Evolutionary conservation across 2,329 filamentous ascomycete species (phyloP).

Genomic region (Tolypocladium amazonense): DNA sequence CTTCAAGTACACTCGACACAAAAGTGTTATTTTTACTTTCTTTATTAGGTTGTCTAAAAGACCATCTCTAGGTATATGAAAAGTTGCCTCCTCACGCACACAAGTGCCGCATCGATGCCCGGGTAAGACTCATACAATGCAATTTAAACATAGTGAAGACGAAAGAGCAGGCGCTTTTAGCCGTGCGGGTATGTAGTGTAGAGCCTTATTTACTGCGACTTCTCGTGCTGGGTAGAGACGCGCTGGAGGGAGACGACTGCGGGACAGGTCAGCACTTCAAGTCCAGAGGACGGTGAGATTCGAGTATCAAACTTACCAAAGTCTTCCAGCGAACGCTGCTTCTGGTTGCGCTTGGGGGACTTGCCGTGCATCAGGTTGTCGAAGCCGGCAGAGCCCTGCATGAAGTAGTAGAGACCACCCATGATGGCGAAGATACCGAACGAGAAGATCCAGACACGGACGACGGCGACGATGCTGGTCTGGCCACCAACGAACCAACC

Average conservation of each 20-base stretch:
- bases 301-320: conserved; percentile 55
- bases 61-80: conserved; percentile 26
- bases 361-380: conserved; percentile 93
- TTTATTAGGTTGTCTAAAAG: conserved; percentile 32
- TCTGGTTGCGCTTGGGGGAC: conserved; percentile 68
- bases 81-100: conserved; percentile 22
- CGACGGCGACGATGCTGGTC: conserved; percentile 72
- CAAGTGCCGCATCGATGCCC: conserved; percentile 7
- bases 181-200: conserved; percentile 27
- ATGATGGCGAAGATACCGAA: conserved; percentile 82
- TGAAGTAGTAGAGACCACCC: conserved; percentile 63
- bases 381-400: conserved; percentile 71
- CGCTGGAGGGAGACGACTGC: conserved; percentile 79
- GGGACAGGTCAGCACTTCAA: conserved; percentile 14
- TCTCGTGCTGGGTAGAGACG: conserved; percentile 86
- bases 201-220: conserved; percentile 52
- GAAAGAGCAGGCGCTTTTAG: conserved; percentile 25
- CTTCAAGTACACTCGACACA: not conserved
- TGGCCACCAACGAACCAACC: conserved; percentile 63
- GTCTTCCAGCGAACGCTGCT: conserved; percentile 79
- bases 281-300: not conserved
- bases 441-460: conserved; percentile 86
- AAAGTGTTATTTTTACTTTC: conserved; percentile 21
- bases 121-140: conserved; percentile 24
- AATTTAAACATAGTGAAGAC: conserved; percentile 29